Percentiles rank a stretch among this genome's conserved stretches.
phyloP scores from a whole-genome alignment of 2,329 filamentous ascomycete genomes.

The Diaporthe sp. region DNA sequence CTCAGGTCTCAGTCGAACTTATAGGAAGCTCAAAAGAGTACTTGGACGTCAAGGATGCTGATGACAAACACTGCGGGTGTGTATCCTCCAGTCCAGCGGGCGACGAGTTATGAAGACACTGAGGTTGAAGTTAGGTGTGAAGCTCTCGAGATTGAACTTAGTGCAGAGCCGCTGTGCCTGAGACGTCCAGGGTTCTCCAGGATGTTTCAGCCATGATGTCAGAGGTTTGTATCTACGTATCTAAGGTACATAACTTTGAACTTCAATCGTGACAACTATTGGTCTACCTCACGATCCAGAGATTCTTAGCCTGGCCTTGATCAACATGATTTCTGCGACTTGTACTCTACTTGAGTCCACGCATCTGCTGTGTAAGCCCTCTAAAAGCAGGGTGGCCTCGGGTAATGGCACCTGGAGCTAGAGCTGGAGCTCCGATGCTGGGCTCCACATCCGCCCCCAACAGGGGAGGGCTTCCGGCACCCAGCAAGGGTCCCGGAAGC shows the following conservation, averaged over 20 bases:
- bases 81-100: background rate
- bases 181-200: constrained; percentile 10
- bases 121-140: background rate
- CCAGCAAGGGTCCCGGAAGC: background rate
- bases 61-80: background rate
- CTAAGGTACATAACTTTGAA: background rate
- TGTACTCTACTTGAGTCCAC: background rate
- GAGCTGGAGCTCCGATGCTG: background rate
- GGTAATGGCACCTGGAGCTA: background rate
- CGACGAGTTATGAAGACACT: background rate
- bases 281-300: background rate
- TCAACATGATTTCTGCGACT: background rate
- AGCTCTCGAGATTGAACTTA: background rate
- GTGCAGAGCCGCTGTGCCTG: background rate
- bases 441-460: background rate
- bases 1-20: no score
- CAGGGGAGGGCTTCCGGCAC: background rate
- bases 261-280: background rate
- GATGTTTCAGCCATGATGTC: constrained; percentile 30
- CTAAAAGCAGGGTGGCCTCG: background rate
- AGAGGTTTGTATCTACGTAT: background rate
- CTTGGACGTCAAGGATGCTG: background rate
- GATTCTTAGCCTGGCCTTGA: fast-evolving
- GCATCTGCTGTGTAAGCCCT: background rate
- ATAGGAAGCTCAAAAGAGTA: background rate